Base-by-base conservation (phyloP, 352 stramenopile species). In the Thalassiosira hispida region DNA sequence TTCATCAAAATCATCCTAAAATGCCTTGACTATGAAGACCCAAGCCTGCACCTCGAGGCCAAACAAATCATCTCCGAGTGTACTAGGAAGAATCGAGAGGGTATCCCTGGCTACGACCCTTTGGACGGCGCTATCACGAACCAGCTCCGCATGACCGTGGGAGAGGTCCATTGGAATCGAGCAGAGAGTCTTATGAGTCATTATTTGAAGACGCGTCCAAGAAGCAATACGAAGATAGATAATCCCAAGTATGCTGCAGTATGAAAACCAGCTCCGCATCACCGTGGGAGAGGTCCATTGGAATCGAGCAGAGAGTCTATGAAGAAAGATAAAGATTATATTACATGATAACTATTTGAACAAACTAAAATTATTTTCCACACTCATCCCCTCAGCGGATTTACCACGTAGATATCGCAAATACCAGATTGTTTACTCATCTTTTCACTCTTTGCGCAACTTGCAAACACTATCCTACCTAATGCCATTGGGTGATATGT, bases 1-100 rank as follows among this genome's bases (percentile, higher is more conserved):
- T 75, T 81, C 46, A 64, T 77, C 8, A 81, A 77, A 66, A 83
- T 74, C 27, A 59, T 83, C 40, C 42, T 83, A 6, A 66, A 68
- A 60, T 83, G 70, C 44, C 56, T 83, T n/a, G 68, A 83, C 7
- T 66, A 14, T 31, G 66, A 77, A 44, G 73, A 81, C 20, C 65
- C 61, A 23, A 59, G 16, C 22, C 60, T 78, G 25, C 42, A 56
- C 35, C 31, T 68, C 2, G 35, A 81, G 27, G 77, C 64, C 6
- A 84, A 81, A 29, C 56, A 68, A 25, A 68, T 80, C 18, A 52
- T 84, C 31, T 31, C 40, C 9, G 62, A 84, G 1, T 84, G 77
- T 57, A 84, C 69, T 22, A n/a, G 51, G 25, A 75, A 75, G 44
- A 84, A 84, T 69, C 42, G 77, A 49, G 22, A 75, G 40, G 71